Evolutionary conservation across 1,139 yeast genomes (phyloP).

Genomic region (Yamadazyma triangularis): DNA sequence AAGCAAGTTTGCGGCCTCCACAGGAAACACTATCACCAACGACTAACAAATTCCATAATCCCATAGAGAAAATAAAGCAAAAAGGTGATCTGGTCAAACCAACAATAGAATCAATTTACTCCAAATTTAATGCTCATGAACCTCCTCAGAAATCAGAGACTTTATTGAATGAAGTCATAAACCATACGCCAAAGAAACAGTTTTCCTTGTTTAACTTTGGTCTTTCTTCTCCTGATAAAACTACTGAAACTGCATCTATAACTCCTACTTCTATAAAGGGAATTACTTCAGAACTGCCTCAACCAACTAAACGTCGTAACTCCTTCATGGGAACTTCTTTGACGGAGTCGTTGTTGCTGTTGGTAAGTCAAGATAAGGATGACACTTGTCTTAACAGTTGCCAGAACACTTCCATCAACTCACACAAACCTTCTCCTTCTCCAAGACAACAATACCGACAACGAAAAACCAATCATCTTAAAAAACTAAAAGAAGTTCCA

Average conservation of each 20-base stretch:
- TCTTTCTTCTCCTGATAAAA: slow-evolving; percentile 7
- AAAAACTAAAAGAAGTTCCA: slow-evolving; percentile 15
- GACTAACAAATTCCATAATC: slow-evolving; percentile 43
- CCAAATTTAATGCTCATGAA: slow-evolving; percentile 1
- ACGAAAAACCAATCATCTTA: slow-evolving; percentile 16
- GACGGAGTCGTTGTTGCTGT: slow-evolving; percentile 10
- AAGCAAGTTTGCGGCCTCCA: slow-evolving; percentile 6
- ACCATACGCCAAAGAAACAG: slow-evolving; percentile 5
- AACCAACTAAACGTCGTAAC: slow-evolving; percentile 3
- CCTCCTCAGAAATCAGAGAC: slow-evolving; percentile 9
- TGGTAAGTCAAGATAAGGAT: slow-evolving; percentile 2
- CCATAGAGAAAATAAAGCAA: slow-evolving; percentile 25
- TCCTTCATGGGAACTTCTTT: too few species aligned
- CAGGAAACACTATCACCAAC: too few species aligned
- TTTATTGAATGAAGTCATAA: slow-evolving; percentile 18
- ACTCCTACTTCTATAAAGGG: not conserved
- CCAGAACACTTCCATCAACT: too few species aligned
- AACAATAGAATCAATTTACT: slow-evolving; percentile 27
- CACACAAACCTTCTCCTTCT: slow-evolving; percentile 1
- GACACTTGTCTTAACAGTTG: too few species aligned
- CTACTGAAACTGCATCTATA: not conserved
- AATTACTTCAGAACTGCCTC: not conserved
- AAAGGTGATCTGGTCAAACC: slow-evolving; percentile 21
- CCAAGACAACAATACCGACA: slow-evolving; percentile 3
- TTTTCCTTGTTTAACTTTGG: slow-evolving; percentile 11